These are phyloP conservation scores for Phaffia australis DNA, from an alignment of 768 basidiomycete genomes.

Conservation along the genomic window DNA sequence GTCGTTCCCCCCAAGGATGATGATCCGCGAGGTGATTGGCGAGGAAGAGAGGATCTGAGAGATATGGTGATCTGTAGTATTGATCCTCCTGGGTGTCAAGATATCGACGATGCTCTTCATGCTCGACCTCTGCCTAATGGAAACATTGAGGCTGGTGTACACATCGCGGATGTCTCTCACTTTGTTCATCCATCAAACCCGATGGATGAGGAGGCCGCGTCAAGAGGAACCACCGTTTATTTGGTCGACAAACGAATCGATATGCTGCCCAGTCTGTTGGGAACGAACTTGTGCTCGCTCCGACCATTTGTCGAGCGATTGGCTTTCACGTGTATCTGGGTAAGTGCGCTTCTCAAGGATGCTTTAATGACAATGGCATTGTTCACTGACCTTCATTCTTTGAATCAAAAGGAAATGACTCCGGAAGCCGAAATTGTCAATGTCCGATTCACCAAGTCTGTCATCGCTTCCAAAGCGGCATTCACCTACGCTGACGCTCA, in stretches of 20 bases:
- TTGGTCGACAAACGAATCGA: conserved; percentile 97
- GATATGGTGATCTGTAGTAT: conserved; percentile 85
- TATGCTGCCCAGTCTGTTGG: conserved; percentile 87
- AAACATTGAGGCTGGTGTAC: conserved; percentile 93
- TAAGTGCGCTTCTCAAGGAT: conserved; percentile 36
- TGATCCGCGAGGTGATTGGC: conserved; percentile 50
- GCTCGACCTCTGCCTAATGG: conserved; percentile 78
- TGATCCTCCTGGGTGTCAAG: conserved; percentile 91
- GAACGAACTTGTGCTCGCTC: conserved; percentile 90
- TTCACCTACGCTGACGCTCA: conserved; percentile 98
- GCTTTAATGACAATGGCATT: background rate
- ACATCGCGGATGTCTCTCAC: conserved; percentile 96
- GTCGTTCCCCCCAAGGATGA: conserved; percentile 68
- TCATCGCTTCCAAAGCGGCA: conserved; percentile 89
- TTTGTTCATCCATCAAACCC: conserved; percentile 87
- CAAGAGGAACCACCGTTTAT: conserved; percentile 92
- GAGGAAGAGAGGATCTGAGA: conserved; percentile 74
- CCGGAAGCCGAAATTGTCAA: conserved; percentile 79
- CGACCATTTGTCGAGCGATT: conserved; percentile 84
- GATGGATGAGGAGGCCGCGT: conserved; percentile 94
- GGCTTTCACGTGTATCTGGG: conserved; percentile 95
- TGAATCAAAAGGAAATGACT: conserved; percentile 60
- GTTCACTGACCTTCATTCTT: background rate
- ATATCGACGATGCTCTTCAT: conserved; percentile 96
- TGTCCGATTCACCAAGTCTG: conserved; percentile 85